These are phyloP conservation scores for Coleophoma eucalyptorum DNA, from an alignment of 2,329 filamentous ascomycete species.

Conservation along the genomic window DNA sequence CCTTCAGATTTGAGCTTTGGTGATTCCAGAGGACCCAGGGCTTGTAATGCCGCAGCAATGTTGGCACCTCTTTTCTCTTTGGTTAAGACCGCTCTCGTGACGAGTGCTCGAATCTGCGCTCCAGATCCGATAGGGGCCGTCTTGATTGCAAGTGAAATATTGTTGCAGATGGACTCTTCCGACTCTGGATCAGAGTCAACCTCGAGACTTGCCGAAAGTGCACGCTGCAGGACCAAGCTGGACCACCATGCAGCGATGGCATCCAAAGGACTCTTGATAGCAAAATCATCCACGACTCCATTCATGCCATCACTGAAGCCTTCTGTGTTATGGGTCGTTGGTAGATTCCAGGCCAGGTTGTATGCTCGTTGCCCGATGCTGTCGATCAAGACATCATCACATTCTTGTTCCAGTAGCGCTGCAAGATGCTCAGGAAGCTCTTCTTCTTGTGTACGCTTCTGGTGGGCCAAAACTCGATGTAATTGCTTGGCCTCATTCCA, in stretches of 20 bases:
- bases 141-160: slow-evolving; percentile 66
- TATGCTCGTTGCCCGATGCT: slow-evolving; percentile 80
- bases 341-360: slow-evolving; percentile 84
- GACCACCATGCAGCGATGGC: slow-evolving; percentile 92
- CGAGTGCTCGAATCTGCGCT: slow-evolving; percentile 57
- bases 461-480: slow-evolving; percentile 42
- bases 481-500: slow-evolving; percentile 80
- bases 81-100: slow-evolving; percentile 54
- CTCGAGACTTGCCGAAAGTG: slow-evolving; percentile 61
- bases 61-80: slow-evolving; percentile 50
- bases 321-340: slow-evolving; percentile 63
- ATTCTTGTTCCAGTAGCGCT: slow-evolving; percentile 71
- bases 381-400: slow-evolving; percentile 76
- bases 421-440: slow-evolving; percentile 73
- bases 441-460: slow-evolving; percentile 45
- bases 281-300: slow-evolving; percentile 77
- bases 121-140: slow-evolving; percentile 76
- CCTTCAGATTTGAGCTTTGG: slow-evolving; percentile 22
- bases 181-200: slow-evolving; percentile 41
- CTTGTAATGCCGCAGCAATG: slow-evolving; percentile 52
- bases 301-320: slow-evolving; percentile 71
- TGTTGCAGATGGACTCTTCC: slow-evolving; percentile 36
- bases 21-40: slow-evolving; percentile 39
- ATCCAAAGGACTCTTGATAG: slow-evolving; percentile 83
- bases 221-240: slow-evolving; percentile 65